Conservation (phyloP, 78 protist genomes). For the Polysphondylium violaceum region DNA sequence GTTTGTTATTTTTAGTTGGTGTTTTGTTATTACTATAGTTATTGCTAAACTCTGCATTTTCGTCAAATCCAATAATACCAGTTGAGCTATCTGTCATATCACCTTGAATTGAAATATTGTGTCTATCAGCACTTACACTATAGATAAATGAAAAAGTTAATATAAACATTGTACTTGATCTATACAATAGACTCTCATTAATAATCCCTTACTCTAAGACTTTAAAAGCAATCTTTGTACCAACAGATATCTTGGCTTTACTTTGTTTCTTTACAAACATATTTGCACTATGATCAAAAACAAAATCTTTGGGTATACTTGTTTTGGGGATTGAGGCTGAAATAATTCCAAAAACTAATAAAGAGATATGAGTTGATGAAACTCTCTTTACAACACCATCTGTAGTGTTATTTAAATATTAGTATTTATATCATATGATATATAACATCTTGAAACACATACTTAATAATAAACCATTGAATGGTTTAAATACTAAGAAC, state of each 20-base stretch:
- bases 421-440: not conserved
- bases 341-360: constrained; percentile 60
- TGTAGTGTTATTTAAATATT: not conserved
- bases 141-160: not conserved
- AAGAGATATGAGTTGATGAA: constrained; percentile 65
- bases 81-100: constrained; percentile 31
- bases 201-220: constrained; percentile 15
- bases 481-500: constrained; percentile 50
- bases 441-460: not conserved
- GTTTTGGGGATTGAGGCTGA: constrained; percentile 50
- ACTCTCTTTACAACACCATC: constrained; percentile 72
- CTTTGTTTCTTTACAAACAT: constrained; percentile 51
- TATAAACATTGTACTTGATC: not conserved
- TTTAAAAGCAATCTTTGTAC: constrained; percentile 58
- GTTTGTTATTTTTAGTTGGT: not conserved
- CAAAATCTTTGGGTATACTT: constrained; percentile 13
- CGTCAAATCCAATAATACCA: constrained; percentile 40
- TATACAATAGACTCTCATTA: not conserved
- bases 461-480: constrained; percentile 43
- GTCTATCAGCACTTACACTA: constrained; percentile 57
- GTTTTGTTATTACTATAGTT: not conserved
- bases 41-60: not conserved
- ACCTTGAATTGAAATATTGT: constrained; percentile 40
- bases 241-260: constrained; percentile 30
- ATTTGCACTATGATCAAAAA: constrained; percentile 65